Base-by-base conservation (phyloP, 495 filamentous ascomycete species). In the Penicillium lagena region DNA sequence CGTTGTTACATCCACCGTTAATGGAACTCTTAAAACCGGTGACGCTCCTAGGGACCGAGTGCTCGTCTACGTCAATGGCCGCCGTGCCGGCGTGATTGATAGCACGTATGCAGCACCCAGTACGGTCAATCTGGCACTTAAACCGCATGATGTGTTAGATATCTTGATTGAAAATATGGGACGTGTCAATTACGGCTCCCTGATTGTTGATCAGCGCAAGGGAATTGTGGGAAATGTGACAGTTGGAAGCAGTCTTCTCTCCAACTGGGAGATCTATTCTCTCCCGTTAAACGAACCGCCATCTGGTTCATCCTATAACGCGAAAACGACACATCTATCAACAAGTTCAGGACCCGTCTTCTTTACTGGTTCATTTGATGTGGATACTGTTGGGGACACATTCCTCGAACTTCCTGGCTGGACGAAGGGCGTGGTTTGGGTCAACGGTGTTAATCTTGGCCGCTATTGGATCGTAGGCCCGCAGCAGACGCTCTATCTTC, bases 141-240 rank as follows among this genome's bases (percentile, higher is more conserved):
- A 59, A 11, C 48, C 58, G 9, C 56, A 59, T n/a, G 68, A 73
- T 46, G 56, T 51, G 9, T 36, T 75, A 10, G 57, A 67, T 35
- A 49, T 75, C 0, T 49, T 75, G 9, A 59, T 73, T 2, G 72
- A 75, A 50, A 75, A 75, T 27, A 56, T 73, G 12, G 72, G 72
- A 0, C 55, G 70, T 7, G 65, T 73, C 1, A 68, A 73, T 40
- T 75, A 69, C 50, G 68, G 62, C 40, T 59, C 61, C 1, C 52
- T 58, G 17, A 64, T 69, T 12, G 48, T 58, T 13, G 71, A 75
- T 22, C 70, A 62, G 33, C 65, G 60, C 31, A 73, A 73, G 38
- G 72, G 72, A 4, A 66, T 75, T 11, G 42, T 63, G 2, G 71
- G 70, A 7, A 64, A 72, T 41, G 68, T 76, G 14, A 71, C 64